phyloP scores from a whole-genome alignment of 305 asterid species.

The Galium porrigens region DNA sequence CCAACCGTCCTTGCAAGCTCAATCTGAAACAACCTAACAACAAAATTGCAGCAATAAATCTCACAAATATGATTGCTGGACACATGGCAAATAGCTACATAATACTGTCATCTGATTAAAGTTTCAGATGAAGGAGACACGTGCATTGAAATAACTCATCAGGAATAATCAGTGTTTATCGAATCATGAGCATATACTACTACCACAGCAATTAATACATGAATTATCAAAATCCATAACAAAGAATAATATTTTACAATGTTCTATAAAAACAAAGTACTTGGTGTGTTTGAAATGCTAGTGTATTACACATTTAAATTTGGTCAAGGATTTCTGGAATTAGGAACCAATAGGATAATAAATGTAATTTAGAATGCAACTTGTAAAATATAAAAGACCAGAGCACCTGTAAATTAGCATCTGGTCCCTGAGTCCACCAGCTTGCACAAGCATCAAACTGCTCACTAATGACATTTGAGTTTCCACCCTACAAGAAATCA shows the following conservation, averaged over 20 bases:
- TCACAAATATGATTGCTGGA: constrained; percentile 19
- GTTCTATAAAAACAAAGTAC: background rate
- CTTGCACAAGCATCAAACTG: constrained; percentile 98
- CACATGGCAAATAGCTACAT: background rate
- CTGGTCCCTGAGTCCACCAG: constrained; percentile 99
- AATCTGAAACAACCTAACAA: constrained; percentile 84
- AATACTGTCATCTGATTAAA: background rate
- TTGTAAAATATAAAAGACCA: constrained; percentile 4
- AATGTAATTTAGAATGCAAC: constrained; percentile 3
- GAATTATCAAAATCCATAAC: background rate
- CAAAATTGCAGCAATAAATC: constrained; percentile 34
- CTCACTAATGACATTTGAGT: constrained; percentile 40
- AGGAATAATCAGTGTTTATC: background rate
- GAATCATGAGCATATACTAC: background rate
- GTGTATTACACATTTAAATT: background rate
- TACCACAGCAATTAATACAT: background rate
- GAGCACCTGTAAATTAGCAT: constrained; percentile 67
- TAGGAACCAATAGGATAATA: background rate
- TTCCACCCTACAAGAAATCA: constrained; percentile 28
- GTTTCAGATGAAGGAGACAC: background rate
- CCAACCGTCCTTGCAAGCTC: constrained; percentile 96
- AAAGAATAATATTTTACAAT: background rate
- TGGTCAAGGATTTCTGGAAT: background rate
- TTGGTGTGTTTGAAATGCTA: background rate
- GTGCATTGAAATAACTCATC: background rate